Conservation (phyloP, 108 stramenopile genomes). For the Ochromonas danica region DNA sequence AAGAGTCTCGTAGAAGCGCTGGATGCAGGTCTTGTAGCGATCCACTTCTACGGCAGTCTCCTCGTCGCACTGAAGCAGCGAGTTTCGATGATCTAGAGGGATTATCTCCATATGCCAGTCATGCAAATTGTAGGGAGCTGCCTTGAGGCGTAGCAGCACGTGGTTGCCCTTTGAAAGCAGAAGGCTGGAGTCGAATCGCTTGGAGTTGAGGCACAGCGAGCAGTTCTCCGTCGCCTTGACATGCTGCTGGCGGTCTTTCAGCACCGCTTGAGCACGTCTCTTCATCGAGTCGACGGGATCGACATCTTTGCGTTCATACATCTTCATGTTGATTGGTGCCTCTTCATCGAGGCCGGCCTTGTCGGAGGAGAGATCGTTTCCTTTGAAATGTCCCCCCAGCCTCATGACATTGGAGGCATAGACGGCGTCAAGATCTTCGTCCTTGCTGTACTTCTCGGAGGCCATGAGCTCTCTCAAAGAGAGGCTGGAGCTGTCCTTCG, state of each 20-base stretch:
- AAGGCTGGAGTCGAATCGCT: background rate
- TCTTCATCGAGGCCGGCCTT: background rate
- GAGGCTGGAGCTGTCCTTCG: background rate
- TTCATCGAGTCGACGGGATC: background rate
- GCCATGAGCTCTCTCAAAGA: background rate
- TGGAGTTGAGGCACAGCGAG: background rate
- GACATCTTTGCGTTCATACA: background rate
- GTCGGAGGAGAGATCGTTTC: background rate
- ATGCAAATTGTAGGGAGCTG: background rate
- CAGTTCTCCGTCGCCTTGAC: background rate
- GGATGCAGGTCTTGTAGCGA: background rate
- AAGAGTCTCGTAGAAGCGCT: background rate
- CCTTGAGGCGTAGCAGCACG: background rate
- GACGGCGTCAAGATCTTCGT: background rate
- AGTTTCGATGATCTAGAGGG: background rate
- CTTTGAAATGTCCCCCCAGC: background rate
- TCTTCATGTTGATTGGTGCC: background rate
- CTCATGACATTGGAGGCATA: background rate
- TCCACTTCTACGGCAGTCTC: background rate
- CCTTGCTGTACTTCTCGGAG: background rate
- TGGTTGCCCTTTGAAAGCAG: background rate
- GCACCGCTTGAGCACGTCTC: background rate
- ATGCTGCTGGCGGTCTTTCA: background rate
- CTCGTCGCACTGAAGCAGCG: background rate
- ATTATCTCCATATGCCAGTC: background rate